Conservation (phyloP, 257 asterid species). For the Forsythia suspensa region DNA sequence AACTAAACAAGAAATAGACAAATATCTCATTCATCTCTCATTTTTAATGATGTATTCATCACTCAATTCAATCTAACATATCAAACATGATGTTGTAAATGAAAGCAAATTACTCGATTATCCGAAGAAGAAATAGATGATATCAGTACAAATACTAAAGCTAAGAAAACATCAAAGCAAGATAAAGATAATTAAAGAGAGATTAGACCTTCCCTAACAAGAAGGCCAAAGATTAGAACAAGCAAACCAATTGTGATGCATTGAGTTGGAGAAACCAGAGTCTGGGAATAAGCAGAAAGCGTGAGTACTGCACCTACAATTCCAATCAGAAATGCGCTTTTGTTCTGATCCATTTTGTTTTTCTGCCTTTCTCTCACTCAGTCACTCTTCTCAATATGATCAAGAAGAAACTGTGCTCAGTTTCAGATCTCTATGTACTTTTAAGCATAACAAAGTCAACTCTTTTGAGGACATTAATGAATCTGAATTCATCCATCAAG, state of each 20-base stretch:
- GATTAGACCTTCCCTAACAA: conserved; percentile 85
- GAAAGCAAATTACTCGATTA: background rate
- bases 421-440: background rate
- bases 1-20: too few species aligned
- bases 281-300: conserved; percentile 83
- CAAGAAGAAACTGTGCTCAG: background rate
- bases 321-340: conserved; percentile 59
- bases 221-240: conserved; percentile 78
- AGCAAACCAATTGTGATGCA: conserved; percentile 65
- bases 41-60: too few species aligned
- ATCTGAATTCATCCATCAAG: background rate
- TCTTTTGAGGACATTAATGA: conserved; percentile 13
- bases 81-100: background rate
- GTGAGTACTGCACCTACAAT: conserved; percentile 65
- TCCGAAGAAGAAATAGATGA: background rate
- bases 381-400: background rate
- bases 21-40: too few species aligned
- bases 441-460: conserved; percentile 33
- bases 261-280: conserved; percentile 61
- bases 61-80: background rate
- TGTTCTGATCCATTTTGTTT: conserved; percentile 63
- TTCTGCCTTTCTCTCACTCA: background rate
- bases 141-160: background rate
- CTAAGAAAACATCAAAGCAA: too few species aligned
- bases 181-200: conserved; percentile 31